Base-by-base conservation (phyloP, 78 protist species). In the Emiliania huxleyi region DNA sequence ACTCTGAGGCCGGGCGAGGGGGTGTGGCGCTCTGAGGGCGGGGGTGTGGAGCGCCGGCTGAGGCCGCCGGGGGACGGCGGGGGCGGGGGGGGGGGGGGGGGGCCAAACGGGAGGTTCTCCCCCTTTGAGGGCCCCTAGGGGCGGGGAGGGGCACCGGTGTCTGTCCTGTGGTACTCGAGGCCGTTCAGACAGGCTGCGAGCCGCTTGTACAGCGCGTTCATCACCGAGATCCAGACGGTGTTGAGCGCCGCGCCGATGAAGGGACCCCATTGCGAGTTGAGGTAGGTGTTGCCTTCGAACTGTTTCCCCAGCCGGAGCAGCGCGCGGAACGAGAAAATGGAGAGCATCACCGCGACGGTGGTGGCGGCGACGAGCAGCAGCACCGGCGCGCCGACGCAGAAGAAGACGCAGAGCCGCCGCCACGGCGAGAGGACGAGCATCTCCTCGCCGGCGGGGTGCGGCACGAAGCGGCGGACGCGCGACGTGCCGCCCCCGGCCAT, bases 81-180 rank as follows among this genome's bases (percentile, higher is more conserved):
- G n/a, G n/a, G n/a, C n/a, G n/a, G n/a, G n/a, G n/a, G n/a, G n/a
- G n/a, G n/a, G n/a, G n/a, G n/a, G n/a, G n/a, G n/a, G n/a, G n/a
- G n/a, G n/a, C n/a, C n/a, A n/a, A n/a, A n/a, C n/a, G n/a, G n/a
- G n/a, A n/a, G n/a, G n/a, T n/a, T n/a, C n/a, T n/a, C n/a, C n/a
- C n/a, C n/a, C n/a, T n/a, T n/a, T n/a, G n/a, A n/a, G n/a, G n/a
- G n/a, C n/a, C n/a, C n/a, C n/a, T n/a, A n/a, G n/a, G n/a, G n/a
- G n/a, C n/a, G n/a, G n/a, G n/a, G n/a, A n/a, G n/a, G n/a, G n/a
- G n/a, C n/a, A n/a, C n/a, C n/a, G 12, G 94, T 85, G 35, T 94
- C 75, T 25, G 96, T 95, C 44, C 95, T 91, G 87, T 96, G 96
- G 93, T 94, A 94, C 52, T 95, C 96, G 95, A 96, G 95, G 35